Evolutionary conservation across 768 basidiomycete genomes (phyloP).

Genomic region (Crepidotus variabilis): DNA sequence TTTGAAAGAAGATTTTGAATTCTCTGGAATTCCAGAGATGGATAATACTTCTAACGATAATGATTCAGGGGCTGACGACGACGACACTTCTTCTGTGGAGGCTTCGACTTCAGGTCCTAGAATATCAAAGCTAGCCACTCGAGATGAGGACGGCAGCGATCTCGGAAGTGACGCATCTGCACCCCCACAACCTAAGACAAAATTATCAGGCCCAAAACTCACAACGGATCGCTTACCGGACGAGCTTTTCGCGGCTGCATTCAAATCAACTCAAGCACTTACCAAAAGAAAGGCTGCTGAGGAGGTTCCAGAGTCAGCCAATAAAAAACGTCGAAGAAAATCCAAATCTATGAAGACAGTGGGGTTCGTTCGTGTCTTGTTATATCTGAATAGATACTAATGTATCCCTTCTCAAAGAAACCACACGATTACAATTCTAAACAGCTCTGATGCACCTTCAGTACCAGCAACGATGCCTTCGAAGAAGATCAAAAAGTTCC

Average conservation of each 20-base stretch:
- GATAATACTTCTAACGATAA: constrained; percentile 24
- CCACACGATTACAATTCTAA: constrained; percentile 49
- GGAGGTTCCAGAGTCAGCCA: not conserved
- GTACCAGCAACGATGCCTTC: constrained; percentile 45
- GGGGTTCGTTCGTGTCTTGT: constrained; percentile 37
- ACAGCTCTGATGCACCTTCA: constrained; percentile 21
- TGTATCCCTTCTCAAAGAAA: constrained; percentile 32
- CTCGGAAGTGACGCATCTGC: constrained; percentile 16
- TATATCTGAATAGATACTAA: constrained; percentile 2
- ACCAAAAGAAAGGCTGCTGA: constrained; percentile 16
- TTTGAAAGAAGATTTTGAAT: constrained; percentile 17
- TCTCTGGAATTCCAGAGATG: constrained; percentile 22
- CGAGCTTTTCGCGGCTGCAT: constrained; percentile 58
- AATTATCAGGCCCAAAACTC: constrained; percentile 20
- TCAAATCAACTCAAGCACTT: constrained; percentile 22
- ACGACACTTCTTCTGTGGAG: constrained; percentile 19
- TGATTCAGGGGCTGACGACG: constrained; percentile 19
- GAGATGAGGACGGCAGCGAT: constrained; percentile 19
- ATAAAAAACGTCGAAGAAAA: constrained; percentile 25
- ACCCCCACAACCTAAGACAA: constrained; percentile 9
- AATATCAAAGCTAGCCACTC: constrained; percentile 16
- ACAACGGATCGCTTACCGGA: constrained; percentile 54
- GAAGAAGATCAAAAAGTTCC: constrained; percentile 45
- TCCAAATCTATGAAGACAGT: constrained; percentile 37
- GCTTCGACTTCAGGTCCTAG: constrained; percentile 21